A percentile compares a stretch with the other conserved stretches of the same genome.
Evolutionary conservation across 805 yeast genomes (phyloP).

Genomic region (Candida endomychidarum): DNA sequence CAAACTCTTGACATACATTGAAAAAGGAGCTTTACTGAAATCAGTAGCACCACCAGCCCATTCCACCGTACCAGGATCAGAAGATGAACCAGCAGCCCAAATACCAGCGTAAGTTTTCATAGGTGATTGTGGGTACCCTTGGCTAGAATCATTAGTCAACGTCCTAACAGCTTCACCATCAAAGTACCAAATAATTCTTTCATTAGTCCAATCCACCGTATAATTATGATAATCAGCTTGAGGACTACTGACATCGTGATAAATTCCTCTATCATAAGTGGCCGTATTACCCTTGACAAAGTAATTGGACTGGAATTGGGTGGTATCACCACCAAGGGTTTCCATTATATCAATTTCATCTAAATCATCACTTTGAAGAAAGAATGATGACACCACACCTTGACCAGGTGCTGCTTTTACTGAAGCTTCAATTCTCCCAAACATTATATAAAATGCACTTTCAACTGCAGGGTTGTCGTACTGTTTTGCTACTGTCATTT

Average conservation of each 20-base stretch:
- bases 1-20: slow-evolving; percentile 58
- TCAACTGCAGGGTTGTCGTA: slow-evolving; percentile 74
- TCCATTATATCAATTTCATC: slow-evolving; percentile 82
- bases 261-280: slow-evolving; percentile 77
- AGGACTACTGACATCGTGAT: slow-evolving; percentile 58
- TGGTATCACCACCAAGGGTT: slow-evolving; percentile 76
- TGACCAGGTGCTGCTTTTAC: slow-evolving; percentile 70
- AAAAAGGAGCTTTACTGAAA: slow-evolving; percentile 62
- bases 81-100: slow-evolving; percentile 76
- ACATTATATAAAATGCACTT: slow-evolving; percentile 81
- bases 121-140: slow-evolving; percentile 87
- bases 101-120: slow-evolving; percentile 66
- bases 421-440: slow-evolving; percentile 72
- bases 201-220: slow-evolving; percentile 79
- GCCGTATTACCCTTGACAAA: slow-evolving; percentile 77
- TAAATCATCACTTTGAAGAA: slow-evolving; percentile 73
- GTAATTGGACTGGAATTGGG: slow-evolving; percentile 73
- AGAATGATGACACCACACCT: slow-evolving; percentile 79
- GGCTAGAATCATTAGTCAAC: slow-evolving; percentile 47
- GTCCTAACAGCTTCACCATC: slow-evolving; percentile 72
- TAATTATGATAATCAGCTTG: slow-evolving; percentile 66
- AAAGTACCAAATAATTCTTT: slow-evolving; percentile 60
- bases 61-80: slow-evolving; percentile 64
- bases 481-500: slow-evolving; percentile 54
- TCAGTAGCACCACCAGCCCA: slow-evolving; percentile 81